Conservation (phyloP, 331 rosid genomes). For the Acacia concinna region DNA sequence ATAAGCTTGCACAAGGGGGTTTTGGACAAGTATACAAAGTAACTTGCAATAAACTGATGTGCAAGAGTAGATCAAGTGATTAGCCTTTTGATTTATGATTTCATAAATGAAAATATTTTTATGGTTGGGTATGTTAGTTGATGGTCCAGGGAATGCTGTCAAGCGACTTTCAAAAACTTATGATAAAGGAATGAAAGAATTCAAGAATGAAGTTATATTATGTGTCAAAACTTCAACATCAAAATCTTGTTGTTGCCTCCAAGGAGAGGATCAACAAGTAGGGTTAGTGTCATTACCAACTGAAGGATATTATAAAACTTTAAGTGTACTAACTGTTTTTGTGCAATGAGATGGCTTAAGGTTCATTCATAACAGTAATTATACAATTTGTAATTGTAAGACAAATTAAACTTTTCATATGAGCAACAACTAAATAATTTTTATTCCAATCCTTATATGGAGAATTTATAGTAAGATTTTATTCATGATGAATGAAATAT, state of each 20-base stretch:
- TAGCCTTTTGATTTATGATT: background rate
- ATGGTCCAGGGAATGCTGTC: constrained; percentile 27
- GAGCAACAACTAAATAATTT: too few species aligned
- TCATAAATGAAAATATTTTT: background rate
- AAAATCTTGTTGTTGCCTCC: constrained; percentile 58
- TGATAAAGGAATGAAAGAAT: constrained; percentile 26
- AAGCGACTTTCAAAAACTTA: constrained; percentile 19
- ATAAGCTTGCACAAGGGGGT: constrained; percentile 37
- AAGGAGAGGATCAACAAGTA: too few species aligned
- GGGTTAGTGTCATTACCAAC: too few species aligned
- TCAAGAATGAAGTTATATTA: constrained; percentile 37
- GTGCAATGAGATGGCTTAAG: too few species aligned
- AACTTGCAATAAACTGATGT: background rate
- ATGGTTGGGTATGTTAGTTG: background rate
- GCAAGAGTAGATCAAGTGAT: background rate
- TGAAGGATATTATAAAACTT: too few species aligned
- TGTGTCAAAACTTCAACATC: constrained; percentile 43
- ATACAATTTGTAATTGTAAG: too few species aligned
- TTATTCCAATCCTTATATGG: too few species aligned
- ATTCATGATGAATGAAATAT: too few species aligned
- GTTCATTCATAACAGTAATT: too few species aligned
- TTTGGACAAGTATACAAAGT: constrained; percentile 45
- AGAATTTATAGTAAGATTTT: too few species aligned
- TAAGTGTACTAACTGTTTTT: too few species aligned
- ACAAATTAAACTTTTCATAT: too few species aligned